A percentile compares a stretch with the other conserved stretches of the same genome.
These are phyloP conservation scores for Ilyonectria destructans DNA, from an alignment of 2,329 filamentous ascomycete genomes.

Conservation along the genomic window DNA sequence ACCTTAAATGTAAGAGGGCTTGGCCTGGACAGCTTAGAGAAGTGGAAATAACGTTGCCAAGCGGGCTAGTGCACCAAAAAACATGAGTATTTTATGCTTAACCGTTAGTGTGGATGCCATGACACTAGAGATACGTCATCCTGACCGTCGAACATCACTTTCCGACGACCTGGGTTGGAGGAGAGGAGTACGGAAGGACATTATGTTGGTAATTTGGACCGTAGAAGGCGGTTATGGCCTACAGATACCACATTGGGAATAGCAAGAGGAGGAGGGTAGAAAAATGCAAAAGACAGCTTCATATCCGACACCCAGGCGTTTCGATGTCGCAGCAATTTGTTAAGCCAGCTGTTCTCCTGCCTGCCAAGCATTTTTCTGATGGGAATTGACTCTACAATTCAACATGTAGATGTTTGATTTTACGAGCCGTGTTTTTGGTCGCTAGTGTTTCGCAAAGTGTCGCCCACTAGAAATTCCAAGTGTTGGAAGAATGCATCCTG, in stretches of 20 bases:
- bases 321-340: not conserved
- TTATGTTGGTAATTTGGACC: no score
- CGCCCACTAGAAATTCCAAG: not conserved
- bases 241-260: no score
- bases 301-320: not conserved
- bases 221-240: no score
- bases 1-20: not conserved
- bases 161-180: not conserved
- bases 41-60: not conserved
- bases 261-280: no score
- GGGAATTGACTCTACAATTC: not conserved
- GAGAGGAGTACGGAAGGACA: not conserved
- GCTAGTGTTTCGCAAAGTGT: not conserved
- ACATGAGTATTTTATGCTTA: slow-evolving; percentile 1
- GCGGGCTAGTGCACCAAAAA: not conserved
- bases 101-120: not conserved
- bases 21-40: not conserved
- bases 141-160: not conserved
- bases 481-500: not conserved
- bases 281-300: not conserved
- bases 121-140: not conserved
- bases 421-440: no score
- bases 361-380: not conserved
- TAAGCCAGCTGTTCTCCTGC: not conserved
- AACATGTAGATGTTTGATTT: no score